Percentiles rank a stretch among this genome's conserved stretches.
phyloP scores from a whole-genome alignment of 805 yeast genomes.

The Saccharomycopsis babjevae region DNA sequence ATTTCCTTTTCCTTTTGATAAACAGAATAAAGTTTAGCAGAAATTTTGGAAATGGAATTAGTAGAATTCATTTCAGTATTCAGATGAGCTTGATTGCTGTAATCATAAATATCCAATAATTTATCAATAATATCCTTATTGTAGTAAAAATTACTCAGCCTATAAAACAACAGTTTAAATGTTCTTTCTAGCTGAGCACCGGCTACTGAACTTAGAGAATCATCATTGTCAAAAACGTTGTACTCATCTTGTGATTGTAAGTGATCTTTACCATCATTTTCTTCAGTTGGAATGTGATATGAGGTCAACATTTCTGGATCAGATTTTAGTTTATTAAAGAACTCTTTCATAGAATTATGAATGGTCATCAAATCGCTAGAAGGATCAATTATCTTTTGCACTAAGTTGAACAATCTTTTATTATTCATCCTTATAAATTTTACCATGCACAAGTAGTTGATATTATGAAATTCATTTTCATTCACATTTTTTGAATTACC shows the following conservation, averaged over 20 bases:
- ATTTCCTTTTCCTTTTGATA: neutral
- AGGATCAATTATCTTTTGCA: slow-evolving; percentile 43
- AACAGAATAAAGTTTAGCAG: neutral
- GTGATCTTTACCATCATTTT: neutral
- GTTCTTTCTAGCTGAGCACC: neutral
- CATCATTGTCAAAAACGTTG: neutral
- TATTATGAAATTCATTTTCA: slow-evolving; percentile 30
- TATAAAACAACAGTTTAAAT: neutral
- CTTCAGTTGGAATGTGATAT: neutral
- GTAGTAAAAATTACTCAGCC: slow-evolving; percentile 31
- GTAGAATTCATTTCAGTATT: neutral
- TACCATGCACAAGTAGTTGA: slow-evolving; percentile 34
- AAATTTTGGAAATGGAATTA: neutral
- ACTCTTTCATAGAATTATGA: slow-evolving; percentile 51
- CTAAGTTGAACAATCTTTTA: slow-evolving; percentile 45
- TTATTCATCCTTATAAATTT: slow-evolving; percentile 47
- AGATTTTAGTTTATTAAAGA: slow-evolving; percentile 28
- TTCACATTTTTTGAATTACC: neutral
- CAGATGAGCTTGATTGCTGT: neutral
- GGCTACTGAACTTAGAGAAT: neutral
- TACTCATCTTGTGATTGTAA: neutral
- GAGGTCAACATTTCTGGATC: slow-evolving; percentile 39
- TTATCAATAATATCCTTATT: slow-evolving; percentile 49
- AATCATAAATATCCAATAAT: neutral
- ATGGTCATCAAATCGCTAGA: slow-evolving; percentile 54